Percentiles rank a stretch among this genome's conserved stretches.
phyloP scores from a whole-genome alignment of 1,139 yeast species.

The Geotrichum aggregatum region DNA sequence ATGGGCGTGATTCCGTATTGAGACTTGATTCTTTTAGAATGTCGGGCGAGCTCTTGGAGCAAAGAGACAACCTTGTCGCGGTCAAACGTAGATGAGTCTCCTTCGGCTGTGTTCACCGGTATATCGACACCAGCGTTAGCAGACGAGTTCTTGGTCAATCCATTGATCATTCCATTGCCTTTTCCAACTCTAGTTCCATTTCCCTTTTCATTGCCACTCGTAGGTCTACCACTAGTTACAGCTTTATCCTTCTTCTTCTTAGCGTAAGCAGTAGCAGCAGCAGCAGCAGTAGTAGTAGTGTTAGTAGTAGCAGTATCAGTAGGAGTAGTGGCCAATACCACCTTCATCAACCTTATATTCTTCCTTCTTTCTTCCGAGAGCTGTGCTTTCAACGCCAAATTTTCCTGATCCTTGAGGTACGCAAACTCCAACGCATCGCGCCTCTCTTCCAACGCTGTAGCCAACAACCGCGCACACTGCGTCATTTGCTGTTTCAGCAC shows the following conservation, averaged over 20 bases:
- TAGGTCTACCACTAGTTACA: too few relatives aligned
- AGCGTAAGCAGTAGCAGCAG: too few relatives aligned
- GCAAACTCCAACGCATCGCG: conserved; percentile 16
- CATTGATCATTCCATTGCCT: background rate
- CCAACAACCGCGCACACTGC: conserved; percentile 13
- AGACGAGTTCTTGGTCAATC: too few relatives aligned
- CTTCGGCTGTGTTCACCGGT: background rate
- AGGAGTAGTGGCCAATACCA: background rate
- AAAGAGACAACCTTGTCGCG: conserved; percentile 6
- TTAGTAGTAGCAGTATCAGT: too few relatives aligned
- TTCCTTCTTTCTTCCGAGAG: conserved; percentile 15
- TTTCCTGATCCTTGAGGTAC: conserved; percentile 16
- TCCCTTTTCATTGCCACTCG: too few relatives aligned
- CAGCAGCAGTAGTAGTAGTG: too few relatives aligned
- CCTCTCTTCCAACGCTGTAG: conserved; percentile 16
- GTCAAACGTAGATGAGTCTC: conserved; percentile 9
- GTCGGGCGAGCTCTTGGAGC: conserved; percentile 1
- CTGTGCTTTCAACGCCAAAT: conserved; percentile 2
- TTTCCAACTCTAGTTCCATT: too few relatives aligned
- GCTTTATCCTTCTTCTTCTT: too few relatives aligned
- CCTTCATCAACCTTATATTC: conserved; percentile 17
- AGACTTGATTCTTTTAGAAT: conserved; percentile 7
- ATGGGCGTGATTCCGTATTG: conserved; percentile 10
- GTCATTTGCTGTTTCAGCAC: conserved; percentile 15
- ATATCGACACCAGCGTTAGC: background rate